phyloP scores from a whole-genome alignment of 2,329 filamentous ascomycete species.

The Aspergillus intermedius region DNA sequence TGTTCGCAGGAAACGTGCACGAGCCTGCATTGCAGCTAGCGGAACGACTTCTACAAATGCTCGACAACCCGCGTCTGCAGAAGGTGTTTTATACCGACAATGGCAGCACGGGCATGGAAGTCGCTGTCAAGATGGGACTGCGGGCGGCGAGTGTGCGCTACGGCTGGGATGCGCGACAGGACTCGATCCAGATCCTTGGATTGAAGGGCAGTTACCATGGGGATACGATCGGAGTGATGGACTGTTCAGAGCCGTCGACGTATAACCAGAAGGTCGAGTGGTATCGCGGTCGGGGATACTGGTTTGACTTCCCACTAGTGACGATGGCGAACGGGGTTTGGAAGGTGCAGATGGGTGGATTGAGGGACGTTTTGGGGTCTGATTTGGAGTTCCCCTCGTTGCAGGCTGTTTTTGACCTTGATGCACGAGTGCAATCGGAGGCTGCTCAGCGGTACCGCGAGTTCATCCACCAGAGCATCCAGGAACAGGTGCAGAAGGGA shows the following conservation, averaged over 20 bases:
- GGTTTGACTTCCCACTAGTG: conserved; percentile 73
- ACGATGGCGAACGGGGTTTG: conserved; percentile 61
- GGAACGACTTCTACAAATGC: conserved; percentile 53
- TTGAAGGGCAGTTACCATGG: conserved; percentile 79
- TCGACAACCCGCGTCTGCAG: conserved; percentile 58
- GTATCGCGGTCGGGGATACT: conserved; percentile 72
- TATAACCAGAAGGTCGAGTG: conserved; percentile 82
- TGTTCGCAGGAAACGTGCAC: conserved; percentile 78
- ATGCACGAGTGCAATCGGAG: conserved; percentile 40
- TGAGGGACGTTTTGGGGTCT: conserved; percentile 40
- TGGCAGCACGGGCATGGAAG: conserved; percentile 75
- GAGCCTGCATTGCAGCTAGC: conserved; percentile 67
- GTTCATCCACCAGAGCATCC: conserved; percentile 54
- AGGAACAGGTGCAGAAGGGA: conserved; percentile 48
- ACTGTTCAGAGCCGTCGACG: conserved; percentile 67
- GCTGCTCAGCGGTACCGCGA: conserved; percentile 49
- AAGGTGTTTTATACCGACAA: conserved; percentile 82
- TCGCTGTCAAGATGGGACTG: conserved; percentile 78
- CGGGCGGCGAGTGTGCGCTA: conserved; percentile 62
- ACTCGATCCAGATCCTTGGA: conserved; percentile 62
- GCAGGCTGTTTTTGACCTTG: conserved; percentile 55
- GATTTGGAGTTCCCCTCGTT: conserved; percentile 45
- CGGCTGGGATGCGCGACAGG: conserved; percentile 53
- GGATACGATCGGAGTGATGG: conserved; percentile 84
- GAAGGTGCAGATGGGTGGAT: conserved; percentile 53